A percentile compares a stretch with the other conserved stretches of the same genome.
Conservation (phyloP, 805 yeast genomes). For the Maudiozyma turicensis region DNA sequence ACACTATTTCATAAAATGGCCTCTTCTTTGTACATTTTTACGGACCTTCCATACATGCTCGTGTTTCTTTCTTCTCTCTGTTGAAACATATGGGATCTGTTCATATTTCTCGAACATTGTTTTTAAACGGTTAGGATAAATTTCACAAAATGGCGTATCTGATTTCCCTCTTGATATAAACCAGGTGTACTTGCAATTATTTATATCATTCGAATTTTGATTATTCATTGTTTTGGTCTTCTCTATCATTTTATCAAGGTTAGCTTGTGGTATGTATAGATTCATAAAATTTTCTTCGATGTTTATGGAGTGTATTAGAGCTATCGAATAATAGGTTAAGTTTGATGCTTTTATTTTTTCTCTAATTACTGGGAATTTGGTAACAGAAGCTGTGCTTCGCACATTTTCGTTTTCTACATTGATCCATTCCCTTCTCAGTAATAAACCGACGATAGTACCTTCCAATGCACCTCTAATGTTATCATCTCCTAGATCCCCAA, state of each 20-base stretch:
- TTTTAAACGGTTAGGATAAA: slow-evolving; percentile 28
- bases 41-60: slow-evolving; percentile 53
- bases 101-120: slow-evolving; percentile 1
- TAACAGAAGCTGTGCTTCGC: neutral
- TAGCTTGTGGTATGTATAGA: slow-evolving; percentile 42
- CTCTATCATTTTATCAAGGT: slow-evolving; percentile 7
- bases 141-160: slow-evolving; percentile 53
- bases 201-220: slow-evolving; percentile 2
- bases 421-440: slow-evolving; percentile 5
- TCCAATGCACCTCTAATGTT: slow-evolving; percentile 30
- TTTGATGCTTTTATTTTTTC: neutral
- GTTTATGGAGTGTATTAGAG: slow-evolving; percentile 60
- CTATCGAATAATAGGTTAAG: slow-evolving; percentile 26
- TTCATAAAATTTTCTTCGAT: slow-evolving; percentile 33
- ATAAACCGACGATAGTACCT: slow-evolving; percentile 30
- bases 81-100: slow-evolving; percentile 39
- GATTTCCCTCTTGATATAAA: slow-evolving; percentile 53
- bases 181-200: slow-evolving; percentile 22
- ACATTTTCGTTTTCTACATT: neutral
- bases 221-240: neutral
- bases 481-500: slow-evolving; percentile 22
- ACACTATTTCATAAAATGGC: slow-evolving; percentile 24
- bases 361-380: slow-evolving; percentile 17
- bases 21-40: slow-evolving; percentile 43
- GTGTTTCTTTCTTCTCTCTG: slow-evolving; percentile 30